phyloP scores from a whole-genome alignment of 2,329 filamentous ascomycete species.

The Fusarium sterilihyphosum region DNA sequence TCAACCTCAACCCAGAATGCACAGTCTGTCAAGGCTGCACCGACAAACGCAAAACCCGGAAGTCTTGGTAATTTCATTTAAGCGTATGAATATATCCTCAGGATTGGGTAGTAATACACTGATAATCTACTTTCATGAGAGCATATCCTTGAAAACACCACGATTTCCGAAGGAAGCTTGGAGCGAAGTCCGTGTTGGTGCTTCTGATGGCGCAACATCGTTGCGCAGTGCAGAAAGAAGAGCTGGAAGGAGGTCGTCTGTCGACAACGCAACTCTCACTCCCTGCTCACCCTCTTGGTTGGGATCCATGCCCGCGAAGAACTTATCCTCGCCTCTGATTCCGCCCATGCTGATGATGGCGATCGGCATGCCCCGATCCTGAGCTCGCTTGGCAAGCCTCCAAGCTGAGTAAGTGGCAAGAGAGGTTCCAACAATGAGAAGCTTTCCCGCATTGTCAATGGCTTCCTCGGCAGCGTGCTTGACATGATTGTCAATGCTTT shows the following conservation, averaged over 20 bases:
- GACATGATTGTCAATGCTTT: conserved; percentile 76
- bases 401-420: conserved; percentile 96
- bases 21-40: conserved; percentile 36
- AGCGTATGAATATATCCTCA: conserved; percentile 30
- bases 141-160: conserved; percentile 66
- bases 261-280: conserved; percentile 67
- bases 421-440: conserved; percentile 88
- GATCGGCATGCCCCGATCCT: conserved; percentile 84
- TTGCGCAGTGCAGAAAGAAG: conserved; percentile 63
- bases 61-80: conserved; percentile 63
- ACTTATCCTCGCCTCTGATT: conserved; percentile 79
- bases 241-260: conserved; percentile 66
- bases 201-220: conserved; percentile 21
- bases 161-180: conserved; percentile 38
- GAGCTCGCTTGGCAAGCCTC: conserved; percentile 85
- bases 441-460: conserved; percentile 77
- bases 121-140: conserved; percentile 56
- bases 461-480: conserved; percentile 82
- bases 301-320: conserved; percentile 69
- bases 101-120: conserved; percentile 29
- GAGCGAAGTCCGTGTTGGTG: conserved; percentile 6
- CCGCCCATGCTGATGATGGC: conserved; percentile 90
- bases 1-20: conserved; percentile 4
- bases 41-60: conserved; percentile 41
- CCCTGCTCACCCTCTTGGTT: conserved; percentile 61